Evolutionary conservation across 305 asterid genomes (phyloP), one percentile per base, ranked within the genome.

Genomic region (Monarda citriodora): DNA sequence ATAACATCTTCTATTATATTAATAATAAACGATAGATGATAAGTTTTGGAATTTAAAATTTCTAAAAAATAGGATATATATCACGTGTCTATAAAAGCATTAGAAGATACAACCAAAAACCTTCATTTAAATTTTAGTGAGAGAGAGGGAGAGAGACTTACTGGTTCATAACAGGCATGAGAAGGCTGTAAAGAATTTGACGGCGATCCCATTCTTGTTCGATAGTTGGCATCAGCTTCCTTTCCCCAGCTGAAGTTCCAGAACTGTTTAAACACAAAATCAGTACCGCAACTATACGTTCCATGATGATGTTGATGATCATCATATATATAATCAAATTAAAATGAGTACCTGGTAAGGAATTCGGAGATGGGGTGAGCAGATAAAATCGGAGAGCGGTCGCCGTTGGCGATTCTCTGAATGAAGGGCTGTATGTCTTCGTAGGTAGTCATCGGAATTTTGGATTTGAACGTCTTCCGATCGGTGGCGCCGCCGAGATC

Each of bases 371-470:
- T 38, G 51, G 83, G 80, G 41, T 62, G 73, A 49, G 77, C 65
- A 11, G 69, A 70, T 7, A 78, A 29, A 50, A 78, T 74, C 1
- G 80, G 77, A 26, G 81, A 78, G 22, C 67, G 56, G 26, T 74
- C 79, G 22, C 84, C 84, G 13, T 74, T 56, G 13, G 79, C 78
- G 12, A 78, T 71, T 36, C 78, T 67, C 32, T 60, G 74, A 40
- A 78, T 69, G 53, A 71, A 63, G 9, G 81, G 84, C 52, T 72
- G 72, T 56, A 78, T 56, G 46, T 75, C 79, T 8, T 78, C 72
- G 63, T 78, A 72, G 1, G 68, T 59, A 7, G 48, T 34, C 32
- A 72, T 59, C 13, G 81, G 81, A n/a, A 78, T 12, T 12, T 46
- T 63, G 1, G 76, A 60, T 23, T 75, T 75, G 53, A 74, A 78